Evolutionary conservation across 2,329 filamentous ascomycete genomes (phyloP), one percentile per base, ranked within the genome.

Genomic region (Akanthomyces uredinophilus): DNA sequence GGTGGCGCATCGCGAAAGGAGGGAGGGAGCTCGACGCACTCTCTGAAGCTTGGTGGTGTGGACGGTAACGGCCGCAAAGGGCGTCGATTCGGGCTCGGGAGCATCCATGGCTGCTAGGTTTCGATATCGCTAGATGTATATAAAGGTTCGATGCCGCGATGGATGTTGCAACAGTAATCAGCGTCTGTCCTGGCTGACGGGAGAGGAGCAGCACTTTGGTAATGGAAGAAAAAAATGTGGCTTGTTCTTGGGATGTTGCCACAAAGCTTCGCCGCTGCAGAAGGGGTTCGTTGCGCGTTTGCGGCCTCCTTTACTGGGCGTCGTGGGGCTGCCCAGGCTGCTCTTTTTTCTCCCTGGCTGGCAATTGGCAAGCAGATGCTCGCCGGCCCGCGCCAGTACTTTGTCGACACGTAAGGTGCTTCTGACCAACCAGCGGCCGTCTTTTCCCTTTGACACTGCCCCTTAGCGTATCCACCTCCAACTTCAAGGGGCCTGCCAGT

Each of bases 51-150:
- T 87, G 59, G 87, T 89, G 22, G 92, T 96, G 70, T 97, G 94
- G 73, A 90, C 87, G 70, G 87, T 90, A 73, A 97, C 91, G 66
- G 92, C 90, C 72, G 89, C 90, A 79, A 96, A 97, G 79, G 93
- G 92, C 77, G 92, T 96, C 79, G 90, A 86, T 55, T 96, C 92
- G 66, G 91, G 88, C 80, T 96, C 92, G 65, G 88, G 84, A 70
- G 87, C 87, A 80, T 97, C 92, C 93, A 96, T 96, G 60, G 68
- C 75, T 68, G 43, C 18, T 37, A 27, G 52, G 47, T 22, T 22
- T 50, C 22, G 27, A 51, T 32, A 47, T 62, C n/a, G 27, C 22
- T 14, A 18, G 29, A 37, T 50, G n/a, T 44, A 35, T 41, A 62
- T 18, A 32, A 24, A 61, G n/a, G n/a, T 62, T 32, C 24, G 44